Conservation (phyloP, 2,329 filamentous ascomycete species). For the Fonsecaea pedrosoi region DNA sequence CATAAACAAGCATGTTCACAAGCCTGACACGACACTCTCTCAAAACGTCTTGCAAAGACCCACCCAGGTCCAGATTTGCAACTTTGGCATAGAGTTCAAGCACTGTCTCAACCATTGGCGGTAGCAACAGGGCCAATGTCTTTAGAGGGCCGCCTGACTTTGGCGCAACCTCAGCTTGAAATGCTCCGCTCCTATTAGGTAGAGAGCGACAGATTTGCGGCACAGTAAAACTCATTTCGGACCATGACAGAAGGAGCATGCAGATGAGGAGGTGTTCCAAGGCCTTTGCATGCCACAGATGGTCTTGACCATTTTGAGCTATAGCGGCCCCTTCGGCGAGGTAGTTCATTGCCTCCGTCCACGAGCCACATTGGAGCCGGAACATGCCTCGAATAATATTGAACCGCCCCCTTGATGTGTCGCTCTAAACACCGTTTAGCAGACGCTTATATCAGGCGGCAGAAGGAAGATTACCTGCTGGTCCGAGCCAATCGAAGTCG, state of each 20-base stretch:
- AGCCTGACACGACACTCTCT: constrained; percentile 31
- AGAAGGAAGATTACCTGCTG: constrained; percentile 18
- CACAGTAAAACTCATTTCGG: constrained; percentile 73
- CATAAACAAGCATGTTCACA: constrained; percentile 32
- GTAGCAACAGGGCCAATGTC: constrained; percentile 29
- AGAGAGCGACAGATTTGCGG: constrained; percentile 33
- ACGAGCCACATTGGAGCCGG: constrained; percentile 79
- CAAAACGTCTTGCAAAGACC: constrained; percentile 32
- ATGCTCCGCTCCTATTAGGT: constrained; percentile 29
- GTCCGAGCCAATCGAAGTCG: constrained; percentile 14
- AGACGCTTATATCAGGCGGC: neutral
- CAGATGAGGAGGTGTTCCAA: constrained; percentile 85
- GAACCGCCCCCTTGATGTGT: constrained; percentile 35
- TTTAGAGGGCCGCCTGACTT: constrained; percentile 26
- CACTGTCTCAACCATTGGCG: constrained; percentile 33
- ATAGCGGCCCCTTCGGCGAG: constrained; percentile 79
- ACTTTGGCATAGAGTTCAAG: constrained; percentile 34
- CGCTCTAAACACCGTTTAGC: constrained; percentile 25
- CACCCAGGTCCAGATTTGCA: constrained; percentile 35
- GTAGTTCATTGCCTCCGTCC: constrained; percentile 85
- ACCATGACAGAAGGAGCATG: constrained; percentile 83
- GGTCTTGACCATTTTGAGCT: constrained; percentile 81
- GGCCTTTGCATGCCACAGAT: constrained; percentile 97
- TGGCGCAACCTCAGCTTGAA: constrained; percentile 22
- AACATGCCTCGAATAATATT: constrained; percentile 36